Conservation (phyloP, 305 asterid genomes). For the Lippia alba region DNA sequence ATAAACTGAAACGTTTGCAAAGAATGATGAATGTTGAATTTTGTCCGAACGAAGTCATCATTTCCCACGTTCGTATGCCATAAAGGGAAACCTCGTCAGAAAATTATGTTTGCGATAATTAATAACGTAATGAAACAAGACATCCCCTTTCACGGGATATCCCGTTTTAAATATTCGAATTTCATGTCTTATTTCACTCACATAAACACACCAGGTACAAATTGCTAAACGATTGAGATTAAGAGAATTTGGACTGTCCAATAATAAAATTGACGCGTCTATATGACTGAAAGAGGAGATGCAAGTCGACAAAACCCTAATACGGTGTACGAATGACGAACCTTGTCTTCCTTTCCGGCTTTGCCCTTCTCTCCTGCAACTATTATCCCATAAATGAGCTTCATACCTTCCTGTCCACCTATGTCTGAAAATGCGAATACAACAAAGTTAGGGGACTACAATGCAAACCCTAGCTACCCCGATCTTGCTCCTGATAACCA, state of each 20-base stretch:
- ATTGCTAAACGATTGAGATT: too few species aligned
- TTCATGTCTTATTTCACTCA: too few species aligned
- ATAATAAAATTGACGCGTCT: too few species aligned
- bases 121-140: background rate
- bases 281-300: too few species aligned
- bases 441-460: background rate
- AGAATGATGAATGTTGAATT: conserved; percentile 46
- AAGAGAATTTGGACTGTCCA: too few species aligned
- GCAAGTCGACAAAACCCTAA: conserved; percentile 40
- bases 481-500: background rate
- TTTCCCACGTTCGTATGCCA: conserved; percentile 55
- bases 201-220: too few species aligned
- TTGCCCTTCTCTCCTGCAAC: conserved; percentile 92
- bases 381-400: conserved; percentile 77
- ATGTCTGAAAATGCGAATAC: conserved; percentile 47
- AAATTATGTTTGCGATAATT: conserved; percentile 19
- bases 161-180: too few species aligned
- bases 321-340: conserved; percentile 18
- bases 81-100: conserved; percentile 47
- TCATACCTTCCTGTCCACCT: conserved; percentile 85
- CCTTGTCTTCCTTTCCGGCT: conserved; percentile 97
- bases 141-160: too few species aligned
- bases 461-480: conserved; percentile 15
- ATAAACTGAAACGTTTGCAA: conserved; percentile 65
- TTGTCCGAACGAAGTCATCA: conserved; percentile 49